Percentiles rank a stretch among this genome's conserved stretches.
Conservation (phyloP, 257 asterid species). For the Avicennia marina region DNA sequence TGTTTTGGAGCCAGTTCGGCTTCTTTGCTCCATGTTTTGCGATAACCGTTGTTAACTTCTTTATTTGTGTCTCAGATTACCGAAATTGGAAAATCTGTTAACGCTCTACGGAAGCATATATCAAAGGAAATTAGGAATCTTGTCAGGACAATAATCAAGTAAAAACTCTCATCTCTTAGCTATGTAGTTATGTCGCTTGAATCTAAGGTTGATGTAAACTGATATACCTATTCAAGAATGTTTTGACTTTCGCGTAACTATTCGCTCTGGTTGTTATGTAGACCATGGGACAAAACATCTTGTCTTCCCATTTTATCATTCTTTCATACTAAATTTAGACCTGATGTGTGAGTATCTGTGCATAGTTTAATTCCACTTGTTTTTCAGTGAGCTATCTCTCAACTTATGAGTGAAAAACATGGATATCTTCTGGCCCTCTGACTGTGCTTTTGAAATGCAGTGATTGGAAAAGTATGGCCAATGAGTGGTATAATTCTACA, state of each 20-base stretch:
- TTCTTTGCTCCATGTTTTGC: slow-evolving; percentile 7
- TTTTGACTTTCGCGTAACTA: not conserved
- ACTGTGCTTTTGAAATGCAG: slow-evolving; percentile 26
- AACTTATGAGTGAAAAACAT: no score
- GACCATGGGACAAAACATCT: no score
- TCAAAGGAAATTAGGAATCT: slow-evolving; percentile 54
- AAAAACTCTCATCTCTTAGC: slow-evolving; percentile 22
- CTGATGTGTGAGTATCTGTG: no score
- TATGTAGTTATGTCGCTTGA: not conserved
- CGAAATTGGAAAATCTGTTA: slow-evolving; percentile 62
- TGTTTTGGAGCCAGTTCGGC: not conserved
- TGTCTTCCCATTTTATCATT: no score
- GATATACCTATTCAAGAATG: not conserved
- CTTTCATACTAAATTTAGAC: no score
- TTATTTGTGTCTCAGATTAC: slow-evolving; percentile 42
- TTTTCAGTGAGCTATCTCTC: no score
- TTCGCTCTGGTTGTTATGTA: no score
- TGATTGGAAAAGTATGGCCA: slow-evolving; percentile 62
- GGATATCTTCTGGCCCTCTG: not conserved
- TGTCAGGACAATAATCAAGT: slow-evolving; percentile 50
- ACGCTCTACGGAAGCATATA: slow-evolving; percentile 40
- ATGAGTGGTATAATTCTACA: slow-evolving; percentile 55
- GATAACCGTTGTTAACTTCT: not conserved
- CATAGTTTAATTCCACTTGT: no score
- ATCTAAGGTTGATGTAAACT: no score